Base-by-base conservation (phyloP, 1,284 basidiomycete genomes). In the Pterulicium gracile region DNA sequence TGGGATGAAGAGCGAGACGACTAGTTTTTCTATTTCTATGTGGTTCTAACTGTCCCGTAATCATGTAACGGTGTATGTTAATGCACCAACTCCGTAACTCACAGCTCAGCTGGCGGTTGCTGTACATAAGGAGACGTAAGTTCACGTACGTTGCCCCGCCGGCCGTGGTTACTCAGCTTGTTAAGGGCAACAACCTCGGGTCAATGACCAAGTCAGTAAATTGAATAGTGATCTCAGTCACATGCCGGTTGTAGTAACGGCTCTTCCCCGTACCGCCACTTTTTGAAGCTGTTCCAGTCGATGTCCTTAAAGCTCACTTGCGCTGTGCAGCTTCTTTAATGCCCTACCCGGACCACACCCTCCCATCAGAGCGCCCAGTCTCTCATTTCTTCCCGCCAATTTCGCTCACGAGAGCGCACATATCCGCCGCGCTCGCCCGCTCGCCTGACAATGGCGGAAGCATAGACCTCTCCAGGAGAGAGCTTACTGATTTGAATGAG, bases 401-500 rank as follows among this genome's bases (percentile, higher is more conserved):
- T 43, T 69, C 72, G 24, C 66, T 82, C 41, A 72, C 65, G 47
- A 70, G 71, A 51, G 66, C 62, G 5, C 75, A 81, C 55, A 77
- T 91, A 50, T 62, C 69, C 14, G 75, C 85, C 36, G 88, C 87
- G 18, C 60, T 88, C 20, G 63, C 68, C 40, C 73, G 68, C 51
- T 91, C 88, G 23, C 66, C 73, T 3, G 90, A 95, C 66, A 66
- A 73, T 48, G 89, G 90, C 15, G 76, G 78, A 47, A 94, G 91
- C 3, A 69, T 96, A 47, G 81, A 90, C 58, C 72, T 96, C 47
- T 80, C 85, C 47, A 81, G 88, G 61, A 77, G 82, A 61, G 73
- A 73, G 35, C 68, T 96, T 32, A 77, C 79, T 3, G 80, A 88
- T 49, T 77, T 96, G 23, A 80, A 79, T 15, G 76, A 80, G 52